These are phyloP conservation scores for Trypanosoma theileri DNA, from an alignment of 208 protist species.

Conservation along the genomic window DNA sequence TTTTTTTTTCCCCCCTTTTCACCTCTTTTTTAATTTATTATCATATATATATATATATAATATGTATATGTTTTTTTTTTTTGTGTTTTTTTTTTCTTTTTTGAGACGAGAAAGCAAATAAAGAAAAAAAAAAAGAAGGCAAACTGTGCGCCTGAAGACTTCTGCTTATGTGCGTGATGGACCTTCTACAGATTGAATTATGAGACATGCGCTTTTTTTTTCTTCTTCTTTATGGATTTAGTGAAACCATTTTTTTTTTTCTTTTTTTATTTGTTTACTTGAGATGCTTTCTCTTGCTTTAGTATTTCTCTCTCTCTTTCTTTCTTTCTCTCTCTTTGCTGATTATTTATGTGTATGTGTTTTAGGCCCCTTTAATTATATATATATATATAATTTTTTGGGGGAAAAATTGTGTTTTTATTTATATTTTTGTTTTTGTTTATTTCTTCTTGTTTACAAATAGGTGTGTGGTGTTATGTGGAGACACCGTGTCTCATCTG, in stretches of 20 bases:
- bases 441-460: not conserved
- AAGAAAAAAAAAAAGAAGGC: not conserved
- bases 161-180: not conserved
- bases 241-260: slow-evolving; percentile 9
- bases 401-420: not conserved
- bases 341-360: not conserved
- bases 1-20: too few species aligned
- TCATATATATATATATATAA: too few species aligned
- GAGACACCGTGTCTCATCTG: not conserved
- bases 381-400: slow-evolving; percentile 2
- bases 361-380: not conserved
- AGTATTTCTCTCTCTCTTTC: slow-evolving; percentile 17
- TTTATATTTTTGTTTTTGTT: slow-evolving; percentile 1
- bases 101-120: not conserved
- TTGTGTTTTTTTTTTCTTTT: not conserved
- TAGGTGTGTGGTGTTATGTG: not conserved
- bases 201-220: not conserved
- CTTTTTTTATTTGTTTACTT: slow-evolving; percentile 19
- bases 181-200: not conserved
- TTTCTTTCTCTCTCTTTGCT: slow-evolving; percentile 5
- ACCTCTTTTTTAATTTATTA: too few species aligned
- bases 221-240: not conserved
- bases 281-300: not conserved
- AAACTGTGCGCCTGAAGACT: not conserved
- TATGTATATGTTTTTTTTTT: too few species aligned